Conservation (phyloP, 768 basidiomycete genomes). For the Xerocomellus intermedius region DNA sequence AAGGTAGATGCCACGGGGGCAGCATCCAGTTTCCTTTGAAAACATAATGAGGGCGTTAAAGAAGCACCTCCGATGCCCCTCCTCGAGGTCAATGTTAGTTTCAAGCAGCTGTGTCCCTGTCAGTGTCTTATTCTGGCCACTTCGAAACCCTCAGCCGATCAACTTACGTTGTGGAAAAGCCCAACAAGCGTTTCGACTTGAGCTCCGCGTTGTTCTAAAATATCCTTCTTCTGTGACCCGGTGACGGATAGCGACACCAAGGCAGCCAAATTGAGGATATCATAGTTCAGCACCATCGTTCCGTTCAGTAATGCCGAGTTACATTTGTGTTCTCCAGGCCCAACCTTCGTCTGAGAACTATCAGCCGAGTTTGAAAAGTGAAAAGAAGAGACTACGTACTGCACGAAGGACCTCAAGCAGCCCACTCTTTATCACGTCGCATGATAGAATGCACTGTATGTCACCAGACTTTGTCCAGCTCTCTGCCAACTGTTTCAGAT, state of each 20-base stretch:
- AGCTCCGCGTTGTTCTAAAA: not conserved
- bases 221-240: not conserved
- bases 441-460: slow-evolving; percentile 13
- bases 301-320: slow-evolving; percentile 23
- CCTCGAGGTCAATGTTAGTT: slow-evolving; percentile 8
- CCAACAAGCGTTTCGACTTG: slow-evolving; percentile 17
- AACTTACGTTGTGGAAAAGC: slow-evolving; percentile 26
- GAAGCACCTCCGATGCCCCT: slow-evolving; percentile 18
- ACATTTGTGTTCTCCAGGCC: slow-evolving; percentile 18
- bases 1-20: slow-evolving; percentile 17
- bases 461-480: slow-evolving; percentile 7
- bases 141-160: not conserved
- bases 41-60: slow-evolving; percentile 20
- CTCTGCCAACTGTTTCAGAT: slow-evolving; percentile 10
- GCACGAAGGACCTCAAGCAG: slow-evolving; percentile 15
- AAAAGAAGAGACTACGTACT: slow-evolving; percentile 6
- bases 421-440: slow-evolving; percentile 5
- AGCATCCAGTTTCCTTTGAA: slow-evolving; percentile 18
- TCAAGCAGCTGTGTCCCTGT: slow-evolving; percentile 23
- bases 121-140: not conserved
- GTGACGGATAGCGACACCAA: slow-evolving; percentile 14
- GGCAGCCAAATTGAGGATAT: slow-evolving; percentile 21
- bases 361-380: slow-evolving; percentile 5
- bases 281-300: slow-evolving; percentile 12
- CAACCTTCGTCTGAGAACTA: slow-evolving; percentile 7